Base-by-base conservation (phyloP, 1,284 basidiomycete species). In the Leucoagaricus sp. region DNA sequence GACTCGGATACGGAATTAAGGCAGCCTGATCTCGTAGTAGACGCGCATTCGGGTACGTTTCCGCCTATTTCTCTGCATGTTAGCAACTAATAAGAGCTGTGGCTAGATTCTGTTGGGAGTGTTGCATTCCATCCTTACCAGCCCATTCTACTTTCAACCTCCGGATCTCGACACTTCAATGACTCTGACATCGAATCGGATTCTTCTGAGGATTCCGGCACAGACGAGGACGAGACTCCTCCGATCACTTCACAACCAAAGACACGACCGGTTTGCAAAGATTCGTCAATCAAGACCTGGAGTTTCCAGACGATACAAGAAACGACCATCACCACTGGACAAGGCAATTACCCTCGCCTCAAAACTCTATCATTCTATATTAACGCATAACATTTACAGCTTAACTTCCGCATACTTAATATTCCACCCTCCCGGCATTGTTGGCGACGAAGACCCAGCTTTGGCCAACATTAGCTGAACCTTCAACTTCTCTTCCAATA, bases 81-180 rank as follows among this genome's bases (percentile, higher is more conserved):
- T 6, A 25, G 9, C 4, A 19, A 21, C 29, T 23, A 42, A 3
- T 28, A 4, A 17, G 4, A n/a, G 13, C 21, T 29, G 15, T 19
- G 6, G 17, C 12, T 53, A 86, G 87, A 91, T 65, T 76, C 86
- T 4, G 66, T 89, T 13, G 84, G 86, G 0, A 81, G 83, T 2
- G 81, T 85, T 0, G 69, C 76, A 0, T 88, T 91, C 60, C 85
- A 89, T 60, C 86, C 88, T 0, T 65, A 77, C 13, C 71, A 73
- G 13, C 69, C 86, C 0, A 42, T 73, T 4, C 58, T 89, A 6
- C 64, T 87, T 15, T 85, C 86, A 0, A 76, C 77, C 2, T 85
- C 86, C 1, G 89, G 88, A 8, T 87, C 88, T n/a, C 75, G 88
- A 28, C 82, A 87, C 65, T 89, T 7, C 40, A 23, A 19, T 21